Conservation (phyloP, 768 basidiomycete genomes). For the Baorangia bicolor region DNA sequence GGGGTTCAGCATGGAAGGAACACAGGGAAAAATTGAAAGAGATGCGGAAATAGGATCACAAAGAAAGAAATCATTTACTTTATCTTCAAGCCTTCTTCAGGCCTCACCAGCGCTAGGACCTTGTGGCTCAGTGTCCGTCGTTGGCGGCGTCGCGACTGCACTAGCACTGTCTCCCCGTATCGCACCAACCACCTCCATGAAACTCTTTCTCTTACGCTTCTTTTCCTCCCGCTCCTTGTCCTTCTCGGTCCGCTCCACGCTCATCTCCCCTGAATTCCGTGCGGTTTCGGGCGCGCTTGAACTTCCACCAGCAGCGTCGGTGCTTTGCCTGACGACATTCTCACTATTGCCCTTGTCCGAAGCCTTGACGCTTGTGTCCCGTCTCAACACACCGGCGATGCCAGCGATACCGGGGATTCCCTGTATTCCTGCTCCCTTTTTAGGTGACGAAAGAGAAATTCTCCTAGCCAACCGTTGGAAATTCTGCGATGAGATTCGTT, state of each 20-base stretch:
- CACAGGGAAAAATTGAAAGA: slow-evolving; percentile 5
- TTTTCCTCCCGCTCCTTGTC: slow-evolving; percentile 55
- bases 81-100: slow-evolving; percentile 10
- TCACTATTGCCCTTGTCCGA: slow-evolving; percentile 40
- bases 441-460: slow-evolving; percentile 63
- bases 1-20: neutral
- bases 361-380: slow-evolving; percentile 35
- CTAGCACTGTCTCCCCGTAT: slow-evolving; percentile 28
- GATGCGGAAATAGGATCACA: slow-evolving; percentile 8
- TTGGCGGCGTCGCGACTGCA: slow-evolving; percentile 37
- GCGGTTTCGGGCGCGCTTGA: slow-evolving; percentile 41
- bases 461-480: slow-evolving; percentile 78
- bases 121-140: slow-evolving; percentile 16
- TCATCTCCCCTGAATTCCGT: slow-evolving; percentile 49
- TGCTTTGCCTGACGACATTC: slow-evolving; percentile 15
- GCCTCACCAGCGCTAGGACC: slow-evolving; percentile 4
- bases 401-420: slow-evolving; percentile 34
- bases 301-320: slow-evolving; percentile 16
- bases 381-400: slow-evolving; percentile 30
- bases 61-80: neutral
- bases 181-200: slow-evolving; percentile 39
- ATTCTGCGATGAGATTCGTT: slow-evolving; percentile 81
- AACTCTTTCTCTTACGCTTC: slow-evolving; percentile 63
- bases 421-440: slow-evolving; percentile 52
- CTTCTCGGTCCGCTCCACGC: slow-evolving; percentile 48